phyloP scores from a whole-genome alignment of 352 stramenopile genomes.

The Blastocystis hominis region DNA sequence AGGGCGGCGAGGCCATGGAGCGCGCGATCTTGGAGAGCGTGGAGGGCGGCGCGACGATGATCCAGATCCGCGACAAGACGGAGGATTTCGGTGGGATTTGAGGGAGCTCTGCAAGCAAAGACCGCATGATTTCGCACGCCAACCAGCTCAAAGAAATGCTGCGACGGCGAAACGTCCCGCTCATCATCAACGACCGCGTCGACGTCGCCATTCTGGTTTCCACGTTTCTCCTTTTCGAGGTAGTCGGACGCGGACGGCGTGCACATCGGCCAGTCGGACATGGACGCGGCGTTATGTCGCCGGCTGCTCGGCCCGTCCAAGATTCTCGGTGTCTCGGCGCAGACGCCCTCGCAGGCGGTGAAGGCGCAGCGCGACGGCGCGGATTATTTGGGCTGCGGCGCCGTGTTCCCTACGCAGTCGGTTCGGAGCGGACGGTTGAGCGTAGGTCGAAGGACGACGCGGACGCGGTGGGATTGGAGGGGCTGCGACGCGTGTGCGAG shows the following conservation, averaged over 20 bases:
- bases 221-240: not conserved
- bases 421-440: not conserved
- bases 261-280: conserved; percentile 45
- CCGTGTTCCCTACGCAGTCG: conserved; percentile 44
- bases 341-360: conserved; percentile 45
- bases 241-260: conserved; percentile 52
- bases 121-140: conserved; percentile 39
- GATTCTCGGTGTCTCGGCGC: conserved; percentile 42
- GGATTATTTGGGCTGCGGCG: conserved; percentile 43
- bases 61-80: conserved; percentile 56
- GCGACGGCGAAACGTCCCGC: not conserved
- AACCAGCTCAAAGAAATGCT: conserved; percentile 39
- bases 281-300: not conserved
- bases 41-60: conserved; percentile 41
- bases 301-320: conserved; percentile 10
- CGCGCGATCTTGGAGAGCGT: not conserved
- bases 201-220: conserved; percentile 57
- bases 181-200: conserved; percentile 58
- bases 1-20: conserved; percentile 38
- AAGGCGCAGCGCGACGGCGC: conserved; percentile 21
- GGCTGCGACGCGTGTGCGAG: not conserved
- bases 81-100: conserved; percentile 32
- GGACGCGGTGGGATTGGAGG: conserved; percentile 32
- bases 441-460: conserved; percentile 52
- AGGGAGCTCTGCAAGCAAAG: not conserved